phyloP scores from a whole-genome alignment of 192 early-diverging fungal species.

The Endogone sp. region DNA sequence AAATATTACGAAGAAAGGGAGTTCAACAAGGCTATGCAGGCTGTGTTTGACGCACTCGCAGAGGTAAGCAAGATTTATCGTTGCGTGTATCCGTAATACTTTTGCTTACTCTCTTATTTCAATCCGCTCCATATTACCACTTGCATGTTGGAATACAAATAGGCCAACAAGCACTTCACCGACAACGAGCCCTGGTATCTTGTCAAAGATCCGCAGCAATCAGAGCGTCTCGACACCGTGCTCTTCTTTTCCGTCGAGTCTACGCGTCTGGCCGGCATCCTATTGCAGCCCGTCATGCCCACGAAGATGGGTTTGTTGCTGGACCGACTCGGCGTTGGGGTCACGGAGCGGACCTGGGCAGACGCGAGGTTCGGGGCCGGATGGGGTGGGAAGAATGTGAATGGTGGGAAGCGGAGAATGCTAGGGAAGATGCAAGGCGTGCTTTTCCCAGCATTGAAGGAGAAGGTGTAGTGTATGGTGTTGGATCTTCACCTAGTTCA shows the following conservation, averaged over 20 bases:
- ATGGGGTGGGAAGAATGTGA: constrained; percentile 35
- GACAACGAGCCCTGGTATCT: constrained; percentile 79
- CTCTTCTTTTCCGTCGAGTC: constrained; percentile 78
- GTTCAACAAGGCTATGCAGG: constrained; percentile 55
- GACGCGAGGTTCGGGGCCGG: constrained; percentile 56
- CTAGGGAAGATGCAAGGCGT: background rate
- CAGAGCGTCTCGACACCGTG: constrained; percentile 50
- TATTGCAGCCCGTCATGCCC: constrained; percentile 88
- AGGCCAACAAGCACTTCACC: constrained; percentile 73
- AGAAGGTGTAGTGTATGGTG: no score
- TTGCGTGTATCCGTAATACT: constrained; percentile 1
- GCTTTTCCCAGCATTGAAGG: background rate
- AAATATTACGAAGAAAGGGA: constrained; percentile 51
- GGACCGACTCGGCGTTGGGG: constrained; percentile 54
- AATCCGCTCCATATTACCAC: no score
- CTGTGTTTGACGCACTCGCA: constrained; percentile 60
- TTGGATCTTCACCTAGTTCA: no score
- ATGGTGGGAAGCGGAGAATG: constrained; percentile 4
- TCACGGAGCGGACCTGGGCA: constrained; percentile 53
- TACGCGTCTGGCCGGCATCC: constrained; percentile 63
- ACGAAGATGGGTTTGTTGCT: constrained; percentile 63
- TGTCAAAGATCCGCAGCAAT: constrained; percentile 41
- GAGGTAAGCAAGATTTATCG: constrained; percentile 38
- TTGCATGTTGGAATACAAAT: no score
- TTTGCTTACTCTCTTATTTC: no score